These are phyloP conservation scores for Cadophora luteo-olivacea DNA, from an alignment of 2,329 filamentous ascomycete genomes.

Conservation along the genomic window DNA sequence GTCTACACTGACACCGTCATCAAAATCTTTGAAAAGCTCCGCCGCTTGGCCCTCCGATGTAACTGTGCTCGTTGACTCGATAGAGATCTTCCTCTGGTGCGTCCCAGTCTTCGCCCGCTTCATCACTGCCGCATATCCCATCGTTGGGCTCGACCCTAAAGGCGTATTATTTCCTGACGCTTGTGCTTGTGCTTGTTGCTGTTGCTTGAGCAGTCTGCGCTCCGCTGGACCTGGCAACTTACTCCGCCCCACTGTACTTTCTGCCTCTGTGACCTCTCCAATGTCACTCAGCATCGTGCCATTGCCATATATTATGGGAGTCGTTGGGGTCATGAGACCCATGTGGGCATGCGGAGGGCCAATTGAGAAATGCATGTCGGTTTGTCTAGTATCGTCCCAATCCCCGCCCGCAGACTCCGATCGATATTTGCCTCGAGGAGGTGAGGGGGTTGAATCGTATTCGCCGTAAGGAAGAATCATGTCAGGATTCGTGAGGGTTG, in stretches of 20 bases:
- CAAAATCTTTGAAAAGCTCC: conserved; percentile 64
- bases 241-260: conserved; percentile 55
- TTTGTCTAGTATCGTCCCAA: conserved; percentile 40
- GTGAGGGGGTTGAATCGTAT: conserved; percentile 60
- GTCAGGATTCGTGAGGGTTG: conserved; percentile 90
- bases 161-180: conserved; percentile 32
- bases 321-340: conserved; percentile 56
- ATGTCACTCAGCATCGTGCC: conserved; percentile 74
- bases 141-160: conserved; percentile 54
- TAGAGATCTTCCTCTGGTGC: conserved; percentile 60
- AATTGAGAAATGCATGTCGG: conserved; percentile 41
- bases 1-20: conserved; percentile 66
- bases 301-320: conserved; percentile 73
- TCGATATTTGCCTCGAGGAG: conserved; percentile 39
- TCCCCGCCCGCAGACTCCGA: conserved; percentile 50
- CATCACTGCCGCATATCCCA: conserved; percentile 52
- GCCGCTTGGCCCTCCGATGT: conserved; percentile 56
- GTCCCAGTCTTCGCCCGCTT: conserved; percentile 52
- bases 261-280: conserved; percentile 60
- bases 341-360: conserved; percentile 52
- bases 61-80: conserved; percentile 67
- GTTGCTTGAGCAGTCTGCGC: conserved; percentile 40
- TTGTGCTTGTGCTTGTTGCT: conserved; percentile 17
- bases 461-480: conserved; percentile 88
- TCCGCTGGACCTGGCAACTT: conserved; percentile 43